Base-by-base conservation (phyloP, 108 stramenopile species). In the Epipyxis sp. region DNA sequence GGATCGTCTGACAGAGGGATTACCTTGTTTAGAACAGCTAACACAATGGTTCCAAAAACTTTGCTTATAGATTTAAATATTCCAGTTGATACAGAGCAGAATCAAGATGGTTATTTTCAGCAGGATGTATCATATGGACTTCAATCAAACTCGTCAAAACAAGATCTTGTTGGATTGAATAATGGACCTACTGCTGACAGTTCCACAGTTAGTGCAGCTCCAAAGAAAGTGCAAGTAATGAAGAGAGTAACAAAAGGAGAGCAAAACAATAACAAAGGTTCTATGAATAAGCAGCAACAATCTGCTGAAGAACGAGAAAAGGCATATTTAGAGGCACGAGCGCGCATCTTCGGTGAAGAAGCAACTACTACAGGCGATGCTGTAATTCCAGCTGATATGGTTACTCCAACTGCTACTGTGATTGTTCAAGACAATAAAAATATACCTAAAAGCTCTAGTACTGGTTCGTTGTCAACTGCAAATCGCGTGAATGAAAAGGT, bases 261-360 rank as follows among this genome's bases (percentile, higher is more conserved):
- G 35, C 34, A 16, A 16, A 32, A 16, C 10, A 35, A 10, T 10
- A 25, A 32, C 3, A 65, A 65, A 25, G 3, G 6, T 10, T 37
- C 27, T 35, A 25, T 10, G 6, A 37, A 29, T 65, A 65, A 65
- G 61, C 3, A 16, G 6, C 13, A 13, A 25, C 13, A 6, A 10
- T 13, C 61, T 13, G 3, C 61, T 35, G 61, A 65, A 65, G 61
- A 65, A 32, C 61, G 61, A 13, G 61, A 65, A 25, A 65, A 65
- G 61, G 61, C 61, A 32, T 65, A 65, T 32, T 65, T 65, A 32
- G 61, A 65, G 34, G 61, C 61, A 37, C 27, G 61, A 13, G 61
- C 61, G 20, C 61, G 61, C 35, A 65, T 65, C 35, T 65, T 65
- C 61, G 61, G 61, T 13, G 61, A 65, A 25, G 54, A 16, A 20